phyloP scores from a whole-genome alignment of 768 basidiomycete species.

The Kockovaella imperatae region DNA sequence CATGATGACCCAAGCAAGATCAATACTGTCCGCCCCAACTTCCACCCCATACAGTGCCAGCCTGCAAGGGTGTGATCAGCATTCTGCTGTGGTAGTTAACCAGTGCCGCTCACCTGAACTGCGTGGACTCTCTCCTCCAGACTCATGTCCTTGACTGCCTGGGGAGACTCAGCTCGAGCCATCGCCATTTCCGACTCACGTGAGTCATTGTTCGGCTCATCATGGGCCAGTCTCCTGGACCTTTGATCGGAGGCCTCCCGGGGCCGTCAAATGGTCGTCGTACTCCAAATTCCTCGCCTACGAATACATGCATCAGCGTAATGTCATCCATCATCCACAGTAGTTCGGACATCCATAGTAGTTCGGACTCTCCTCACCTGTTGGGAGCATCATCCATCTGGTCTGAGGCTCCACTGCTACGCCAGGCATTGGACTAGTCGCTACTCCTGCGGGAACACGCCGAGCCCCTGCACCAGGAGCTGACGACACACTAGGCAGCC shows the following conservation, averaged over 20 bases:
- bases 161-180: neutral
- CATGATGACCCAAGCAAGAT: no score
- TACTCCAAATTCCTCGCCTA: slow-evolving; percentile 36
- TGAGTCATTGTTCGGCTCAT: slow-evolving; percentile 41
- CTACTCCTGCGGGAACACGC: slow-evolving; percentile 5
- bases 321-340: slow-evolving; percentile 24
- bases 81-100: no score
- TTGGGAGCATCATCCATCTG: slow-evolving; percentile 12
- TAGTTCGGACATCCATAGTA: neutral
- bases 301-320: slow-evolving; percentile 19
- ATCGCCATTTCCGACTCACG: slow-evolving; percentile 16
- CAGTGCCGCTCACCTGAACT: slow-evolving; percentile 16
- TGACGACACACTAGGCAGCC: neutral
- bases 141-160: slow-evolving; percentile 5
- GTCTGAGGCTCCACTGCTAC: slow-evolving; percentile 12
- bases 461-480: neutral
- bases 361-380: slow-evolving; percentile 9
- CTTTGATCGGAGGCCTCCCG: slow-evolving; percentile 9
- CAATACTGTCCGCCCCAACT: no score
- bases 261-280: slow-evolving; percentile 33
- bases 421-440: no score
- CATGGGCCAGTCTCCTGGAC: slow-evolving; percentile 30
- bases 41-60: no score
- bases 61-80: no score
- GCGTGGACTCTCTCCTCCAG: slow-evolving; percentile 25